phyloP scores from a whole-genome alignment of 164 flowering plant species.

The Aristolochia contorta region DNA sequence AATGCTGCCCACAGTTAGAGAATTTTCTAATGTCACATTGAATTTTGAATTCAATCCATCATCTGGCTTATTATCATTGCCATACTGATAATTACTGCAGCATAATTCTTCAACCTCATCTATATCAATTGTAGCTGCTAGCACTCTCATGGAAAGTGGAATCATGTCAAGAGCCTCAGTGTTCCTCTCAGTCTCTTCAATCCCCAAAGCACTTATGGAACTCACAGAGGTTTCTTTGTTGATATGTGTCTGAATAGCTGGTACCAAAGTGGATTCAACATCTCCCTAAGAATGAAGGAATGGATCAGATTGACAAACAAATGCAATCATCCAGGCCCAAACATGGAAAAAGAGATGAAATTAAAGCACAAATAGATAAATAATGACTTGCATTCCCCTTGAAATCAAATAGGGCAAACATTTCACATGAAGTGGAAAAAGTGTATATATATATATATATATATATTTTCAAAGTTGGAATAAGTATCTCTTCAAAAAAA shows the following conservation, averaged over 20 bases:
- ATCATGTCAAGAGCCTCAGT: constrained; percentile 13
- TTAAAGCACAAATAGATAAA: neutral
- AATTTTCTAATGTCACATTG: constrained; percentile 25
- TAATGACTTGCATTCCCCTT: neutral
- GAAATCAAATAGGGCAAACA: neutral
- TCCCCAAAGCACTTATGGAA: constrained; percentile 25
- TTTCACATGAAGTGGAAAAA: neutral
- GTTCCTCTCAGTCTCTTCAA: constrained; percentile 21
- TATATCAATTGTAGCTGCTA: constrained; percentile 67
- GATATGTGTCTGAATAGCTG: constrained; percentile 15
- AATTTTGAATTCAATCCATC: constrained; percentile 33
- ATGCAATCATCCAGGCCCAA: neutral
- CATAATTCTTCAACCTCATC: constrained; percentile 32
- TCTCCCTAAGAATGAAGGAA: constrained; percentile 24
- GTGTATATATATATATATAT: no score
- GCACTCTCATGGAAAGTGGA: constrained; percentile 55
- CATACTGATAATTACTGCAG: constrained; percentile 21
- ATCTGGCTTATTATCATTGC: constrained; percentile 36
- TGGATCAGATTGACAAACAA: neutral
- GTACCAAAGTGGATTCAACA: constrained; percentile 16
- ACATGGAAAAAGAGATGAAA: neutral
- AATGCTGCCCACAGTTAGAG: constrained; percentile 32
- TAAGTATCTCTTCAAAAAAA: no score
- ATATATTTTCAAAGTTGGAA: no score
- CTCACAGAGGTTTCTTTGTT: constrained; percentile 18